These are phyloP conservation scores for Colletotrichum viniferum DNA, from an alignment of 2,329 filamentous ascomycete genomes.

Conservation along the genomic window DNA sequence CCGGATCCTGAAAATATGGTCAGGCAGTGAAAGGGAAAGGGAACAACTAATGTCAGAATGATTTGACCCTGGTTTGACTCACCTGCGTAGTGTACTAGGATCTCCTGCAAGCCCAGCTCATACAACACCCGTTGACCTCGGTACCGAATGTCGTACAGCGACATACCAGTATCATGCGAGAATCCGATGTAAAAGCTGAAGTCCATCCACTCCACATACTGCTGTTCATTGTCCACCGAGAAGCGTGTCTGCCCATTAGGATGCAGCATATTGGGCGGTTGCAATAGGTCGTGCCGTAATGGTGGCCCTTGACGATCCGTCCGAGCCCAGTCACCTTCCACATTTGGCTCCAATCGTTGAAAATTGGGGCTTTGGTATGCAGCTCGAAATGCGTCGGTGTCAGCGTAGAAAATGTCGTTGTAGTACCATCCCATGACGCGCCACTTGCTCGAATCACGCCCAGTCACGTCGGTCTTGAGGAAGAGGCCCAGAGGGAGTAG, in stretches of 20 bases:
- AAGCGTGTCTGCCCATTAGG: slow-evolving; percentile 43
- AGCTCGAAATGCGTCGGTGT: slow-evolving; percentile 48
- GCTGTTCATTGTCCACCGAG: slow-evolving; percentile 42
- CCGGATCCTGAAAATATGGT: slow-evolving; percentile 28
- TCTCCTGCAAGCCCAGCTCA: slow-evolving; percentile 60
- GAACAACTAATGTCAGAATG: too few species aligned
- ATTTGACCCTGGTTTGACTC: slow-evolving; percentile 21
- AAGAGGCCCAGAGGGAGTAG: slow-evolving; percentile 50
- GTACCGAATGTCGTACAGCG: slow-evolving; percentile 57
- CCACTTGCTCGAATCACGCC: slow-evolving; percentile 57
- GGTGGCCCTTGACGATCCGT: slow-evolving; percentile 44
- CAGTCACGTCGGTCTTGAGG: slow-evolving; percentile 51
- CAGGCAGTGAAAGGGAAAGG: too few species aligned
- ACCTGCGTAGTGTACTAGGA: slow-evolving; percentile 67
- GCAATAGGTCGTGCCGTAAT: slow-evolving; percentile 35
- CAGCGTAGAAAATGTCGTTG: slow-evolving; percentile 55
- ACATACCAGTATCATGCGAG: slow-evolving; percentile 50
- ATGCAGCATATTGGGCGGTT: slow-evolving; percentile 27
- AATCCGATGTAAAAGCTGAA: slow-evolving; percentile 57
- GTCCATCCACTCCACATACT: slow-evolving; percentile 57
- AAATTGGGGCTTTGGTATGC: slow-evolving; percentile 48
- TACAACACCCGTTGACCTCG: slow-evolving; percentile 59
- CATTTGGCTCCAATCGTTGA: slow-evolving; percentile 48
- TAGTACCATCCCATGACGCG: slow-evolving; percentile 58
- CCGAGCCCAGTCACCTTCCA: slow-evolving; percentile 51